Evolutionary conservation across 2,329 filamentous ascomycete species (phyloP).

Genomic region (Apiospora rasikravindrae): DNA sequence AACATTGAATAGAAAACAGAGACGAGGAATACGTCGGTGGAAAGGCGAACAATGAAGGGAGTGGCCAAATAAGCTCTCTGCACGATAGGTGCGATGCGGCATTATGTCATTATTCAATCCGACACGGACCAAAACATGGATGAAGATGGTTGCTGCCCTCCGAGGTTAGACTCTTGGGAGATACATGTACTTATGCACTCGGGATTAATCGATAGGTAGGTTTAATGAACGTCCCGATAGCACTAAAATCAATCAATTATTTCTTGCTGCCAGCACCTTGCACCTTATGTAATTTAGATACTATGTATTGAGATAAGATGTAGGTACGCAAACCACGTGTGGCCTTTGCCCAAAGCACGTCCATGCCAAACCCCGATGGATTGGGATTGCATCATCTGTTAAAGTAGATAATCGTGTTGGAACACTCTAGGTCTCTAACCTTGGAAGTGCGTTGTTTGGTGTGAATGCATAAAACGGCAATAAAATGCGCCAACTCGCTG

Average conservation of each 20-base stretch:
- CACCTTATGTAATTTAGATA: too few relatives aligned
- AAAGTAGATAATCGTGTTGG: not conserved
- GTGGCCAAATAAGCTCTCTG: slow-evolving; percentile 2
- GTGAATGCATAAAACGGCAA: not conserved
- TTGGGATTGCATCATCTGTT: slow-evolving; percentile 2
- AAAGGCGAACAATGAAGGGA: too few relatives aligned
- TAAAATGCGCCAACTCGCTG: not conserved
- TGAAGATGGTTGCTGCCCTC: not conserved
- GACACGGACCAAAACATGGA: not conserved
- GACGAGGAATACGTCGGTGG: not conserved
- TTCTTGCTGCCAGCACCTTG: too few relatives aligned
- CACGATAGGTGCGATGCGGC: not conserved
- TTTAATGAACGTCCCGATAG: not conserved
- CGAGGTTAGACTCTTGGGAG: not conserved
- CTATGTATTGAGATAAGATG: not conserved
- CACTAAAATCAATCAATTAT: not conserved
- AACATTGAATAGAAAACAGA: not conserved
- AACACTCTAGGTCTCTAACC: not conserved
- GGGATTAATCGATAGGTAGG: not conserved
- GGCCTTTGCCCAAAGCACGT: not conserved
- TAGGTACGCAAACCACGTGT: not conserved
- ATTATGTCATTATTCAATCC: not conserved
- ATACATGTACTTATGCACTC: too few relatives aligned
- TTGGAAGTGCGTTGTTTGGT: not conserved
- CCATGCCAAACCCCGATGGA: not conserved